phyloP scores from a whole-genome alignment of 192 early-diverging fungal genomes.

The Linnemannia exigua region DNA sequence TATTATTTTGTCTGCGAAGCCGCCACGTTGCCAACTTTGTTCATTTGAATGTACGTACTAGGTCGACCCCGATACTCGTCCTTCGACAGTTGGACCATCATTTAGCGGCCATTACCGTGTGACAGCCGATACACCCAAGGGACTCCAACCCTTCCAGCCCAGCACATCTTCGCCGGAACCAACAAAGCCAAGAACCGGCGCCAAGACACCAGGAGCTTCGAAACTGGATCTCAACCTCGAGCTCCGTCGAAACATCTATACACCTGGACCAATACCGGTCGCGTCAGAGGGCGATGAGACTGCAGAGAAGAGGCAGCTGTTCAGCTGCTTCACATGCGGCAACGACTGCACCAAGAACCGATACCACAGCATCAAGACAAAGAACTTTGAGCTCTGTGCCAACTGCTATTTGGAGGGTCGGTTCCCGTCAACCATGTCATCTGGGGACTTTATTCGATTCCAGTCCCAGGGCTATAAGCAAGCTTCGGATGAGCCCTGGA shows the following conservation, averaged over 20 bases:
- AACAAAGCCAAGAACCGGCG: slow-evolving; percentile 28
- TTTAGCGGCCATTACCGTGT: slow-evolving; percentile 98
- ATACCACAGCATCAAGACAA: slow-evolving; percentile 86
- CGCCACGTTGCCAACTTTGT: neutral
- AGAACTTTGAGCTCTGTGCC: slow-evolving; percentile 84
- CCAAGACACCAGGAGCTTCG: slow-evolving; percentile 36
- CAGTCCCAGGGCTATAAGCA: slow-evolving; percentile 62
- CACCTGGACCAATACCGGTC: slow-evolving; percentile 38
- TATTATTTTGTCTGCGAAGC: too few species aligned
- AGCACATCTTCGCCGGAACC: slow-evolving; percentile 28
- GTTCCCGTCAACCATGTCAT: slow-evolving; percentile 85
- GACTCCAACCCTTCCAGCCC: slow-evolving; percentile 91
- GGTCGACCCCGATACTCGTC: slow-evolving; percentile 94
- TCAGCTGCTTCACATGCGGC: slow-evolving; percentile 87
- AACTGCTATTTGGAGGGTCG: slow-evolving; percentile 95
- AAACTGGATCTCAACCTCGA: slow-evolving; percentile 65
- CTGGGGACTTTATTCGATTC: slow-evolving; percentile 92
- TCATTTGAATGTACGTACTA: slow-evolving; percentile 28
- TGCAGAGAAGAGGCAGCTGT: slow-evolving; percentile 62
- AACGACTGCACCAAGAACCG: slow-evolving; percentile 82
- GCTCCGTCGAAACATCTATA: slow-evolving; percentile 67
- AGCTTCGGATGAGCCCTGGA: slow-evolving; percentile 81
- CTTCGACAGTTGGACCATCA: slow-evolving; percentile 92
- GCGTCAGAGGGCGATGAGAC: slow-evolving; percentile 56
- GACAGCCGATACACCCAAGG: slow-evolving; percentile 90